Percentiles rank a stretch among this genome's conserved stretches.
These are phyloP conservation scores for Bruguiera sexangula DNA, from an alignment of 345 rosid genomes.

Conservation along the genomic window DNA sequence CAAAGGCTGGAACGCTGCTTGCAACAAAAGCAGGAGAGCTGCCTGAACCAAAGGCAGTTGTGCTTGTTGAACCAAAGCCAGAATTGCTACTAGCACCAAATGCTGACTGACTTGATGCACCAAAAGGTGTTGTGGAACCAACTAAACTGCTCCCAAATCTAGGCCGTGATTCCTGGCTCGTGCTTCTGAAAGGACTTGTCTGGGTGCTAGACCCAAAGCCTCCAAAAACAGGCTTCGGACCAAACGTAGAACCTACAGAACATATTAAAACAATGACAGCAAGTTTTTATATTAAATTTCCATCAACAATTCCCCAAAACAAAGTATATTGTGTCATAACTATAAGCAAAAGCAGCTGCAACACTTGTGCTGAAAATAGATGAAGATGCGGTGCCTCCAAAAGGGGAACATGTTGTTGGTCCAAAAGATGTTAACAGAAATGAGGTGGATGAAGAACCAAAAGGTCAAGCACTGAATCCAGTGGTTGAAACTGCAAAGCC, in stretches of 20 bases:
- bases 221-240: slow-evolving; percentile 74
- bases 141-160: slow-evolving; percentile 61
- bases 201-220: slow-evolving; percentile 70
- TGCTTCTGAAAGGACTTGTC: slow-evolving; percentile 58
- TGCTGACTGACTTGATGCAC: slow-evolving; percentile 46
- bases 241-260: slow-evolving; percentile 54
- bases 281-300: neutral
- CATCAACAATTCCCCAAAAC: neutral
- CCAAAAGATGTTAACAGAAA: slow-evolving; percentile 55
- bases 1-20: slow-evolving; percentile 40
- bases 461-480: slow-evolving; percentile 37
- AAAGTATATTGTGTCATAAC: no score
- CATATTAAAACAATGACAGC: neutral
- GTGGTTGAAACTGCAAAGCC: slow-evolving; percentile 30
- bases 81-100: slow-evolving; percentile 27
- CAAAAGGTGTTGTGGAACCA: slow-evolving; percentile 67
- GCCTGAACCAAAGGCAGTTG: slow-evolving; percentile 53
- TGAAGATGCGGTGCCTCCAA: slow-evolving; percentile 42
- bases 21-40: slow-evolving; percentile 56
- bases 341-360: slow-evolving; percentile 37
- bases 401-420: slow-evolving; percentile 42
- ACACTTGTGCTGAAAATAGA: slow-evolving; percentile 47
- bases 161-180: slow-evolving; percentile 66
- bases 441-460: slow-evolving; percentile 32
- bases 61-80: slow-evolving; percentile 20